Evolutionary conservation across 371 early-diverging fungal species (phyloP), one percentile per base, ranked within the genome.

Genomic region (Mortierella sp.): DNA sequence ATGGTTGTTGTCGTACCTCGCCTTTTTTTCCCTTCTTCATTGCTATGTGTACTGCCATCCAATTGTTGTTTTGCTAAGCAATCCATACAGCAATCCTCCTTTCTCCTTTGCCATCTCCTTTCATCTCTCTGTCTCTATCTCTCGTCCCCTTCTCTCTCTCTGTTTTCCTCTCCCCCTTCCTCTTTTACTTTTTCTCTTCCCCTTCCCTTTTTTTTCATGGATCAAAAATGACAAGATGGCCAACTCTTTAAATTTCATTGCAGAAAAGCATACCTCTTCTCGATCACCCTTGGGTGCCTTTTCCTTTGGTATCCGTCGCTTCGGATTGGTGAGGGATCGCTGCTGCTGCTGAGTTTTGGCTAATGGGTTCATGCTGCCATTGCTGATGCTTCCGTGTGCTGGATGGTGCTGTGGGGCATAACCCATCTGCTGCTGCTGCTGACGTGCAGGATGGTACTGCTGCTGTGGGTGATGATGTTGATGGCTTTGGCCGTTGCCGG

Each of bases 221-320:
- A 38, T 34, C 7, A 63, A 31, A 63, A 63, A 63, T 19, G 31
- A 34, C 19, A 34, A 31, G 24, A 10, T 24, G 5, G 21, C 24
- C n/a, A 68, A 24, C 44, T 70, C 57, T 57, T 57, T 47, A 38
- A 38, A 38, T 34, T 28, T 45, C 5, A 19, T 45, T 9, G 50
- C 50, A 47, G 70, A 9, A 13, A 50, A 50, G 50, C 50, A 50
- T 74, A 87, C 87, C 87, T 87, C 87, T 47, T 87, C 87, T 24
- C 87, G 80, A 13, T 87, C 87, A 28, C 80, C 80, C 48, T 83
- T 87, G n/a, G 72, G 65, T 3, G 48, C 26, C 60, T 80, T 87
- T 5, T 87, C 87, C 50, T 80, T 83, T 4, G 57, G 63, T 6
- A 70, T 68, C 21, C 87, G 83, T 50, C 81, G 80, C 57, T 78